Conservation (phyloP, 164 flowering plant genomes). For the Malania oleifera region DNA sequence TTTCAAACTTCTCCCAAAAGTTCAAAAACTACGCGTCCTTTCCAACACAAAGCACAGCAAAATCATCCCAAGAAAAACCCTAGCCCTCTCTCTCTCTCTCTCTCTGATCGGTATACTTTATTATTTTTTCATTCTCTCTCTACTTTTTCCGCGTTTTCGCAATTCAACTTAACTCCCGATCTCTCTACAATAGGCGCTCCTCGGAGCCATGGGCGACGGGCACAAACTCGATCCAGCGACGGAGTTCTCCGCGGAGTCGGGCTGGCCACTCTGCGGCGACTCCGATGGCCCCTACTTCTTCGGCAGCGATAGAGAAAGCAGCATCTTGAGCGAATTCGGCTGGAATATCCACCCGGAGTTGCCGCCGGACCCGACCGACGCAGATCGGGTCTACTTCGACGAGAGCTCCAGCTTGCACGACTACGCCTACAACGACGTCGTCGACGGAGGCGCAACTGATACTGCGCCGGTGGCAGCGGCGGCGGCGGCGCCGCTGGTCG, state of each 20-base stretch:
- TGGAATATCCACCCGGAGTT: slow-evolving; percentile 33
- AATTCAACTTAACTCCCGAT: neutral
- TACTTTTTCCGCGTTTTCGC: neutral
- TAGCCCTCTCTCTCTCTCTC: slow-evolving; percentile 12
- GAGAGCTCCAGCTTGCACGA: slow-evolving; percentile 19
- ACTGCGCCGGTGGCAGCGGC: neutral
- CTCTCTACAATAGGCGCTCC: neutral
- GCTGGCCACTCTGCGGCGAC: slow-evolving; percentile 31
- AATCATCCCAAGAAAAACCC: slow-evolving; percentile 21
- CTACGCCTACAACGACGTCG: neutral
- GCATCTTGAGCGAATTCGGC: slow-evolving; percentile 47
- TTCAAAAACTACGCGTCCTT: slow-evolving; percentile 24
- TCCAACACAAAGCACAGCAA: slow-evolving; percentile 8
- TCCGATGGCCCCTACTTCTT: slow-evolving; percentile 31
- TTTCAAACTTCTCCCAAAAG: slow-evolving; percentile 14
- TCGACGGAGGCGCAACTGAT: slow-evolving; percentile 1
- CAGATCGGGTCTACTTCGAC: slow-evolving; percentile 15
- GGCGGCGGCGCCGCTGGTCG: slow-evolving; percentile 9
- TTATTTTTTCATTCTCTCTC: too few species aligned
- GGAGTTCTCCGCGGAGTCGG: slow-evolving; percentile 18
- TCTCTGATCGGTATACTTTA: too few species aligned
- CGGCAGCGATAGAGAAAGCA: slow-evolving; percentile 26
- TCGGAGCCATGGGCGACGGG: slow-evolving; percentile 27
- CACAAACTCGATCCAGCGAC: slow-evolving; percentile 21
- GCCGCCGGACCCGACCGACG: neutral